phyloP scores from a whole-genome alignment of 352 stramenopile species.

The Peronosclerospora sorghi region DNA sequence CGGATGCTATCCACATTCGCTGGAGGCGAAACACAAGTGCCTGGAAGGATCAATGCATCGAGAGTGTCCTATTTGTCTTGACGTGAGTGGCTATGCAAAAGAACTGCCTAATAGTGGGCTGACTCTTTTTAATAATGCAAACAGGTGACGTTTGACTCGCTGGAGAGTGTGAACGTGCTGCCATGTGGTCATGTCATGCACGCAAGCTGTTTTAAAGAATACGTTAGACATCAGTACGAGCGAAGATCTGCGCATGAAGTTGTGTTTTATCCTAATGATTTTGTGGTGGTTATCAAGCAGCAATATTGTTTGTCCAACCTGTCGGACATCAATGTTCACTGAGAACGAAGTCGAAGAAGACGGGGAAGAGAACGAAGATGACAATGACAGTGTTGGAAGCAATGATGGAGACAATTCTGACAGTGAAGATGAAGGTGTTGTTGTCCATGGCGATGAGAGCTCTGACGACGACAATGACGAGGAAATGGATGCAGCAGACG shows the following conservation, averaged over 20 bases:
- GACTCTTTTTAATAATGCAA: background rate
- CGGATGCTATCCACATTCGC: conserved; percentile 63
- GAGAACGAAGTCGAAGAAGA: conserved; percentile 8
- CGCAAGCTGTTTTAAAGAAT: conserved; percentile 47
- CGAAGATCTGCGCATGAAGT: background rate
- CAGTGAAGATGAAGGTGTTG: conserved; percentile 9
- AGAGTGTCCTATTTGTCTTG: conserved; percentile 72
- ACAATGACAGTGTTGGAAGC: conserved; percentile 5
- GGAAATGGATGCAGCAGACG: conserved; percentile 13
- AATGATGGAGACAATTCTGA: conserved; percentile 4
- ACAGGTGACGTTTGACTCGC: conserved; percentile 64
- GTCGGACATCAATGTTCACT: conserved; percentile 38
- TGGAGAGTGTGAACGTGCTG: conserved; percentile 58
- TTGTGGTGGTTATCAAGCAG: conserved; percentile 12
- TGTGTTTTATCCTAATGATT: conserved; percentile 4
- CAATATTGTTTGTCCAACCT: conserved; percentile 52
- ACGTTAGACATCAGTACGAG: conserved; percentile 47
- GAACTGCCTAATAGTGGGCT: background rate
- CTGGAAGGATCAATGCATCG: conserved; percentile 71
- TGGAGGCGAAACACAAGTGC: conserved; percentile 67
- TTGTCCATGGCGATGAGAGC: conserved; percentile 13
- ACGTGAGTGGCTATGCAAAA: conserved; percentile 21
- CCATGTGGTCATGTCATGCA: conserved; percentile 72
- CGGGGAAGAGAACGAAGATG: conserved; percentile 8
- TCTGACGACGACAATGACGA: conserved; percentile 7